Base-by-base conservation (phyloP, 768 basidiomycete genomes). In the Rossbeevera mucosa region DNA sequence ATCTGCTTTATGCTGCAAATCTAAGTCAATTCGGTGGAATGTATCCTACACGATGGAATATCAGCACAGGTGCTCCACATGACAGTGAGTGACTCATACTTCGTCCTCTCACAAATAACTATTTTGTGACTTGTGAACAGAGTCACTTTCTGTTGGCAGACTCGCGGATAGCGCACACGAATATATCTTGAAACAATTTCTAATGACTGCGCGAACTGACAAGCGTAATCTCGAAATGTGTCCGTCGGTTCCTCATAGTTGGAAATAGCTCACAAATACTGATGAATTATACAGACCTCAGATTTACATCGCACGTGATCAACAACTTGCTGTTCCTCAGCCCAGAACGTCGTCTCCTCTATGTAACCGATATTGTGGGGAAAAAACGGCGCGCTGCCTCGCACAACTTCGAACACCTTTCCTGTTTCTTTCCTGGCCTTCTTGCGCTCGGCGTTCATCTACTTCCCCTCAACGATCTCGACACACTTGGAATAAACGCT, bases 381-480 rank as follows among this genome's bases (percentile, higher is more conserved):
- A 49, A 67, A 65, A 38, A 56, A 12, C 5, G 59, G 3, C 56
- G 62, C 16, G 30, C 50, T 1, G 70, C 80, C 12, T 68, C 75
- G 4, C 79, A 83, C 58, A 56, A 55, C 11, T 80, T 88, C 54
- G 85, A 90, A 58, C 88, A 90, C 59, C 72, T 91, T 18, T 78
- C 86, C 2, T 89, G 88, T 65, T 91, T 89, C 72, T 74, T 88
- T 49, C 86, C 87, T 0, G 87, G 88, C 4, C 74, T 89, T 8
- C 73, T 91, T 22, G 86, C 87, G 5, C 77, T 91, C 2, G 88
- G 88, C 13, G 85, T 71, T 4, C 78, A 84, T 58, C 78, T 78
- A 7, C 74, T 88, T 22, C 80, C 80, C 6, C 71, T 85, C 42
- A 72, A 84, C 55, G 66, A 78, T 46, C 74, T 84, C 7, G 65